Evolutionary conservation across 495 filamentous ascomycete species (phyloP).

Genomic region (Neurospora terricola): DNA sequence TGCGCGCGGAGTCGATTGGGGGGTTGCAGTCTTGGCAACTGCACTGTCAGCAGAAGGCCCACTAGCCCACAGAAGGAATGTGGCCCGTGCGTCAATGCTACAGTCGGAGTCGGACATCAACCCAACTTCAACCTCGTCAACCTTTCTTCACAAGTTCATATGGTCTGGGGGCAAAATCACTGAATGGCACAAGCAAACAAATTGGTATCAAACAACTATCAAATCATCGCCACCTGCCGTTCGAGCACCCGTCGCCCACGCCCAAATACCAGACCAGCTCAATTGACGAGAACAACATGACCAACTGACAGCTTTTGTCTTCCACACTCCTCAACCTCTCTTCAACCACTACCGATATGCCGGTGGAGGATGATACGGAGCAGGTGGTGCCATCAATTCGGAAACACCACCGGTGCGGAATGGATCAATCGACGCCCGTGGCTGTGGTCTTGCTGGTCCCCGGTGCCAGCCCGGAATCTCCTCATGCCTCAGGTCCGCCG

Average conservation of each 20-base stretch:
- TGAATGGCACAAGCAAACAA: not conserved
- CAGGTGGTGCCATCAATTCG: constrained; percentile 5
- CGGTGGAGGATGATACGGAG: constrained; percentile 12
- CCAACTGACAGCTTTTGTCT: not conserved
- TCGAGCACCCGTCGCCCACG: not conserved
- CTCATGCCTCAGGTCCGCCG: constrained; percentile 5
- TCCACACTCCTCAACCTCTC: not conserved
- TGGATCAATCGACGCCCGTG: constrained; percentile 9
- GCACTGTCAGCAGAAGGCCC: not conserved
- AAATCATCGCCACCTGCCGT: not conserved
- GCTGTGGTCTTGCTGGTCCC: constrained; percentile 9
- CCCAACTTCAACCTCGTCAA: not conserved
- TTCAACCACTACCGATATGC: constrained; percentile 9
- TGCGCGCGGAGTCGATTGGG: not conserved
- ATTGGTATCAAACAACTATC: not conserved
- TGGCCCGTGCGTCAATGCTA: not conserved
- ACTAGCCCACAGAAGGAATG: not conserved
- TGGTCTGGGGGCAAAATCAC: not conserved
- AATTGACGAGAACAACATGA: not conserved
- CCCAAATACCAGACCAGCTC: not conserved
- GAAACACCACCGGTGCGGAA: not conserved
- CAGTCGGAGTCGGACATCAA: not conserved
- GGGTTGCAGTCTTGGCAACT: not conserved
- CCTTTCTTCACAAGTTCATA: not conserved
- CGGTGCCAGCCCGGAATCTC: constrained; percentile 25